Conservation (phyloP, 192 early-diverging fungal genomes). For the Podila epigama region DNA sequence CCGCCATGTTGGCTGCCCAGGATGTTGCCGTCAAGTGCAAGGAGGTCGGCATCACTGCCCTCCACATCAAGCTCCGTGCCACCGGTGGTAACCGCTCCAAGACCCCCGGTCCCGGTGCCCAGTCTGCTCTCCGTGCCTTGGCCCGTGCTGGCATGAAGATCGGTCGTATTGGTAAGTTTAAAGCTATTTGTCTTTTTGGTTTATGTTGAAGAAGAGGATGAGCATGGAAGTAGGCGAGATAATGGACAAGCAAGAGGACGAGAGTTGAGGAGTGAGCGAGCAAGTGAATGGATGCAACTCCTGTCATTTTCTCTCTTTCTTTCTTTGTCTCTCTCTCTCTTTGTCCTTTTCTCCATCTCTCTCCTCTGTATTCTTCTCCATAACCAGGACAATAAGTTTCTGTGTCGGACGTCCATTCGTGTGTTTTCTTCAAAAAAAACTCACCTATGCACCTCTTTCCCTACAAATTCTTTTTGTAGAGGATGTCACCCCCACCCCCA, state of each 20-base stretch:
- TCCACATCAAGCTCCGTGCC: slow-evolving; percentile 99
- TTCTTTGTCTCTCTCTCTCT: background rate
- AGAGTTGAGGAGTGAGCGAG: background rate
- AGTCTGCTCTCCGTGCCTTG: slow-evolving; percentile 97
- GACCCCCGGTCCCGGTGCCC: slow-evolving; percentile 98
- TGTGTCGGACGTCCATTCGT: slow-evolving; percentile 95
- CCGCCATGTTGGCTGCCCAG: slow-evolving; percentile 99
- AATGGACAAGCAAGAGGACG: too few species aligned
- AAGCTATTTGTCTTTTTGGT: background rate
- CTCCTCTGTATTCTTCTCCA: too few species aligned
- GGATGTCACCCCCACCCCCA: slow-evolving; percentile 98
- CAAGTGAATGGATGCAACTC: too few species aligned
- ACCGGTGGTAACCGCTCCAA: slow-evolving; percentile 99
- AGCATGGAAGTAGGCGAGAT: background rate
- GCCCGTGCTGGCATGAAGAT: slow-evolving; percentile 98
- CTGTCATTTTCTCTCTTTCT: background rate
- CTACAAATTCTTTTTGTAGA: slow-evolving; percentile 66
- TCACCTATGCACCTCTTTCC: background rate
- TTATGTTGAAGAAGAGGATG: background rate
- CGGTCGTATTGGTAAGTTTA: slow-evolving; percentile 79
- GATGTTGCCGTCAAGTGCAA: slow-evolving; percentile 98
- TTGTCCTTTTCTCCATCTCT: too few species aligned
- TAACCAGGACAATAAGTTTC: too few species aligned
- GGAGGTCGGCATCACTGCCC: slow-evolving; percentile 99
- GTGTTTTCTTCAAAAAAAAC: slow-evolving; percentile 71